Conservation (phyloP, 169 alveolate species). For the Eimeria nieschulzi region DNA sequence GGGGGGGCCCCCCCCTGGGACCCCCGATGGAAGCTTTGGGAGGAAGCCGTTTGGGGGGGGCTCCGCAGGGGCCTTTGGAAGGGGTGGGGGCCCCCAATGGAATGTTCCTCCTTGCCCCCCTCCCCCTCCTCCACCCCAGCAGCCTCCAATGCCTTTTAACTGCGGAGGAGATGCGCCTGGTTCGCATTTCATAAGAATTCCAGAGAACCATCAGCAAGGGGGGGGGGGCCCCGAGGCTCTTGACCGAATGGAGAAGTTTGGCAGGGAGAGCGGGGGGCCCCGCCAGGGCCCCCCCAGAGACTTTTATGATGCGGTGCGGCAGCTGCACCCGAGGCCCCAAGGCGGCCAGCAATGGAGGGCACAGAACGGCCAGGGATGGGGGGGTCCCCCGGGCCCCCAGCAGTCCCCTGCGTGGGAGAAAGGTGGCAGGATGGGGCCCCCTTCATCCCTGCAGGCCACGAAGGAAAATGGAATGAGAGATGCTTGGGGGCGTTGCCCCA, state of each 20-base stretch:
- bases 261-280: not conserved
- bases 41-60: conserved; percentile 5
- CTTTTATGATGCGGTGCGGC: conserved; percentile 29
- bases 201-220: not conserved
- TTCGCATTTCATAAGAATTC: not conserved
- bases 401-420: not conserved
- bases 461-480: conserved; percentile 17
- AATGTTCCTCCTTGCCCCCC: conserved; percentile 3
- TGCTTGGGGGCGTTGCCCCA: not conserved
- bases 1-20: not conserved
- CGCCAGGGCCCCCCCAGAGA: conserved; percentile 55
- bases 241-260: not conserved
- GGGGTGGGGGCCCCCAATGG: conserved; percentile 33
- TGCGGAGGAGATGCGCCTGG: not conserved
- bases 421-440: not conserved
- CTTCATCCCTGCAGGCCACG: not conserved
- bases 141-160: not conserved
- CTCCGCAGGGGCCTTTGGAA: conserved; percentile 14
- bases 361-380: not conserved
- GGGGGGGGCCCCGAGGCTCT: not conserved
- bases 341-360: conserved; percentile 5
- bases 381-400: not conserved
- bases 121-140: conserved; percentile 36
- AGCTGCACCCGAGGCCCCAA: conserved; percentile 1
- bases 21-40: not conserved